phyloP scores from a whole-genome alignment of 176 grass and related monocot species.

The Phoenix dactylifera region DNA sequence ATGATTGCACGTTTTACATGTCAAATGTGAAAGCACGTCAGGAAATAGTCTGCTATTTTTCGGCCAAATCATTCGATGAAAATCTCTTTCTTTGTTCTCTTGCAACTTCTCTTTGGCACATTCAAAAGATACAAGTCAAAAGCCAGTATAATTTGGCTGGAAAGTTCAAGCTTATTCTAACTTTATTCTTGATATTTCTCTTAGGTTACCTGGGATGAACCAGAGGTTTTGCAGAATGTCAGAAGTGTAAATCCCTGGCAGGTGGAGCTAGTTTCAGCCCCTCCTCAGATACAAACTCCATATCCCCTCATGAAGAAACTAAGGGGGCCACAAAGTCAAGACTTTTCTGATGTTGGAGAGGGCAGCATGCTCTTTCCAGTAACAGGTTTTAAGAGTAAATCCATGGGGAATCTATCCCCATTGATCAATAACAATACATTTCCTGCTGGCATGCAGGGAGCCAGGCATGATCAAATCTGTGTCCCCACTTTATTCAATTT shows the following conservation, averaged over 20 bases:
- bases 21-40: no score
- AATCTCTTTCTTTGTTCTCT: no score
- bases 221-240: conserved; percentile 6
- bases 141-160: no score
- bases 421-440: background rate
- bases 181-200: background rate
- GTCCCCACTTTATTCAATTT: background rate
- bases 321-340: background rate
- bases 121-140: no score
- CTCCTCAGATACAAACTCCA: background rate
- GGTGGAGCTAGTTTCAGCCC: conserved; percentile 3
- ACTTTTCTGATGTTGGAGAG: background rate
- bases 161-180: no score
- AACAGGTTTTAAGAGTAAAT: background rate
- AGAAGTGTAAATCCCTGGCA: conserved; percentile 22
- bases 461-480: conserved; percentile 16
- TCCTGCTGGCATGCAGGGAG: conserved; percentile 31
- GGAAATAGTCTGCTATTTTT: no score
- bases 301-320: background rate
- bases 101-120: no score
- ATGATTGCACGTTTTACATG: no score
- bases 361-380: background rate
- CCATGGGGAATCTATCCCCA: background rate
- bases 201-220: conserved; percentile 19
- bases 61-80: no score